Percentiles rank a stretch among this genome's conserved stretches.
Evolutionary conservation across 352 stramenopile genomes (phyloP).

Genomic region (Phytophthora tentaculata): DNA sequence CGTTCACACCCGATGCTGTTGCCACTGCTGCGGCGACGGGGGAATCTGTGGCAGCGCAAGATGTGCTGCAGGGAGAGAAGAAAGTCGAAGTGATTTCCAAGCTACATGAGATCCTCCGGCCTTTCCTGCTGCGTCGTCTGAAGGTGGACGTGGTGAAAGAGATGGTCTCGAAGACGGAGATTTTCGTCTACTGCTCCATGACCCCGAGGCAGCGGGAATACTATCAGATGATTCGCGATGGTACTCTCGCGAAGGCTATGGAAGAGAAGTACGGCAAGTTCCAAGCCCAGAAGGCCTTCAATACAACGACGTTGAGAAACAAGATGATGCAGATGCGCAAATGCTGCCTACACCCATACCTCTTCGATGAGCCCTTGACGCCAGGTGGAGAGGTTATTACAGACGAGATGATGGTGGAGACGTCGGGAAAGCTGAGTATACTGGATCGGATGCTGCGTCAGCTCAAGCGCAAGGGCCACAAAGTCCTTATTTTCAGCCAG

Average conservation of each 20-base stretch:
- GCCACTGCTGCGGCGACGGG: constrained; percentile 48
- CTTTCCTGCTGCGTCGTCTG: constrained; percentile 96
- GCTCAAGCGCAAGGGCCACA: constrained; percentile 95
- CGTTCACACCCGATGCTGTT: constrained; percentile 92
- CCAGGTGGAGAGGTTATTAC: constrained; percentile 57
- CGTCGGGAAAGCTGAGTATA: constrained; percentile 98
- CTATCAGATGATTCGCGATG: constrained; percentile 93
- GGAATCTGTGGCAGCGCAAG: constrained; percentile 71
- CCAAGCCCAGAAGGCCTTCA: constrained; percentile 50
- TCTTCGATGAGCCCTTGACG: constrained; percentile 86
- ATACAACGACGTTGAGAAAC: constrained; percentile 70
- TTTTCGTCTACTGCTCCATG: constrained; percentile 98
- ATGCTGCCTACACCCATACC: constrained; percentile 89
- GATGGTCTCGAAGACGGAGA: constrained; percentile 97
- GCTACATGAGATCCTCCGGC: constrained; percentile 97
- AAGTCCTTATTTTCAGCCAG: constrained; percentile 99
- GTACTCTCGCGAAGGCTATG: constrained; percentile 89
- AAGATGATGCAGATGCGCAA: constrained; percentile 84
- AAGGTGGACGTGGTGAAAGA: constrained; percentile 94
- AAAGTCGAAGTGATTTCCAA: constrained; percentile 95
- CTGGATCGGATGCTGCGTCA: constrained; percentile 97
- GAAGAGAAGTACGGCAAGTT: constrained; percentile 79
- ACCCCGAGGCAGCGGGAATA: constrained; percentile 94
- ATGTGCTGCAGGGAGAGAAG: constrained; percentile 93
- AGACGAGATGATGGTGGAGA: constrained; percentile 92